Base-by-base conservation (phyloP, 2,329 filamentous ascomycete genomes). In the Ophiostoma montium region DNA sequence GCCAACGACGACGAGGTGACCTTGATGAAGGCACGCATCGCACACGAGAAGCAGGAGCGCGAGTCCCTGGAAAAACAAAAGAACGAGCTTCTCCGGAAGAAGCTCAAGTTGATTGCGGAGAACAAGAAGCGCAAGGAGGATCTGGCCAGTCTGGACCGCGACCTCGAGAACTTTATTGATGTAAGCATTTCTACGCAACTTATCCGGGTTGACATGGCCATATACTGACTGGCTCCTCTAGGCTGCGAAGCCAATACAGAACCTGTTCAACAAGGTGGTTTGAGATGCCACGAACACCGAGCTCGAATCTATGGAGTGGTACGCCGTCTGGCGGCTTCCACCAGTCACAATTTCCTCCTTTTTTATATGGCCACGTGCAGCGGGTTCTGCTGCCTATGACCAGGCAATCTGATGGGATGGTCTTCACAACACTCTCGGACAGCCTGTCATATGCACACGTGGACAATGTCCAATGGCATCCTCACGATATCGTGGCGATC, bases 121-220 rank as follows among this genome's bases (percentile, higher is more conserved):
- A 95, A 95, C 63, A 94, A 94, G 67, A 87, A 87, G 67, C 78
- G 90, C 56, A 95, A 94, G 63, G 89, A 95, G 50, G 88, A 96
- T 59, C 69, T 98, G 45, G 88, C 85, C 18, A 95, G 84, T 59
- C 69, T 98, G 53, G 92, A 98, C 59, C 84, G 85, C 60, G 87
- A 95, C 64, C 70, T 96, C 50, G 92, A 96, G 67, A 89, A 86
- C 60, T 95, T 95, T 61, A 90, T 95, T 59, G 87, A 94, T 65
- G 85, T 86, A 60, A 61, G 82, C 19, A 19, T 27, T 16, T 19
- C 6, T 18, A 19, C 3, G 13, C 30, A 3, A 23, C 15, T 7
- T 46, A 21, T 13, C 8, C 9, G 12, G 35, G 18, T 4, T 38
- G 13, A 9, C 8, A 13, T 16, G 18, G 13, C 44, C 16, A 2